Percentiles rank a stretch among this genome's conserved stretches.
Evolutionary conservation across 371 early-diverging fungal species (phyloP).

Genomic region (Mucor velutinosus): DNA sequence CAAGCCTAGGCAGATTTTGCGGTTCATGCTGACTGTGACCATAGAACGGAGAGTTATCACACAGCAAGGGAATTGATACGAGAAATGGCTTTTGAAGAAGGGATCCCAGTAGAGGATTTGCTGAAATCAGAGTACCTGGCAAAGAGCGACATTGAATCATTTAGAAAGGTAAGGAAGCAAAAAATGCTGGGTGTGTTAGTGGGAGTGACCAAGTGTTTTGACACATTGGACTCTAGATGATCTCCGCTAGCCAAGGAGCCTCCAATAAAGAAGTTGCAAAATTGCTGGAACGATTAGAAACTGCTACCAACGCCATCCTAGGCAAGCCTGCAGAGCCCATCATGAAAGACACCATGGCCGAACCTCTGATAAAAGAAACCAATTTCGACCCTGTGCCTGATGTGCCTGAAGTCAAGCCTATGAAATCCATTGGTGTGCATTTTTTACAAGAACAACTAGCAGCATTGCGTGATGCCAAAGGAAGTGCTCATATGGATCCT

Average conservation of each 20-base stretch:
- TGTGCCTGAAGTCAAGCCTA: slow-evolving; percentile 40
- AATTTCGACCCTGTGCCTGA: slow-evolving; percentile 18
- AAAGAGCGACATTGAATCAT: slow-evolving; percentile 43
- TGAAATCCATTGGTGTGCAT: slow-evolving; percentile 72
- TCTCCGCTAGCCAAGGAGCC: slow-evolving; percentile 28
- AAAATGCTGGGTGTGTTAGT: not conserved
- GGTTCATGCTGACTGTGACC: not conserved
- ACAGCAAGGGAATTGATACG: slow-evolving; percentile 63
- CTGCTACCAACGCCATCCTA: slow-evolving; percentile 29
- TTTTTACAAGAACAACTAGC: slow-evolving; percentile 76
- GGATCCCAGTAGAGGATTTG: slow-evolving; percentile 42
- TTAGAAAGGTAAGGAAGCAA: slow-evolving; percentile 39
- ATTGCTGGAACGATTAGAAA: slow-evolving; percentile 33
- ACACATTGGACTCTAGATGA: slow-evolving; percentile 19
- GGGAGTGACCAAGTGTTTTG: not conserved
- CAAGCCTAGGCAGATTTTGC: not conserved
- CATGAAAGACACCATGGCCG: slow-evolving; percentile 9
- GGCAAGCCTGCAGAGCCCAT: slow-evolving; percentile 24
- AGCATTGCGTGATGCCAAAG: slow-evolving; percentile 49
- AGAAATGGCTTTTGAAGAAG: slow-evolving; percentile 62
- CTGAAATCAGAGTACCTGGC: slow-evolving; percentile 45
- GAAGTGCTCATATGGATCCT: slow-evolving; percentile 49
- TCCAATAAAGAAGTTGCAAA: slow-evolving; percentile 24
- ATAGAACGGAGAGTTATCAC: slow-evolving; percentile 55
- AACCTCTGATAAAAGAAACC: not conserved